Conservation (phyloP, 306 rosid species). For the Quercus ilex region DNA sequence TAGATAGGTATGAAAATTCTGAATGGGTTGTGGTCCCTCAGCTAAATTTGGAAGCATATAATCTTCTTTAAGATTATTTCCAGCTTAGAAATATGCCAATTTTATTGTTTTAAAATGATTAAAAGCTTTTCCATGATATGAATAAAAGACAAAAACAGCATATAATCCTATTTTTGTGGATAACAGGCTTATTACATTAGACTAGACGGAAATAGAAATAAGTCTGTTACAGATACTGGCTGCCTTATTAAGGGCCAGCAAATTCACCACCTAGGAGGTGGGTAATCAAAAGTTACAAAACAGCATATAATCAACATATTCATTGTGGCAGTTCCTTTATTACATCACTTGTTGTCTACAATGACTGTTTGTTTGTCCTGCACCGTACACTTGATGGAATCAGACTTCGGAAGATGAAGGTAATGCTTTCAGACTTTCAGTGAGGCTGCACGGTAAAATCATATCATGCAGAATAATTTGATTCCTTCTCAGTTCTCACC, state of each 20-base stretch:
- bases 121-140: slow-evolving; percentile 1
- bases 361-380: too few relatives aligned
- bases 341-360: background rate
- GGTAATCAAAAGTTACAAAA: too few relatives aligned
- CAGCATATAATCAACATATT: too few relatives aligned
- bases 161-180: too few relatives aligned
- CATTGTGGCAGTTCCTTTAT: background rate
- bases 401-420: background rate
- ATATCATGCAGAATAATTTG: too few relatives aligned
- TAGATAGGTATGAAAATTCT: slow-evolving; percentile 20
- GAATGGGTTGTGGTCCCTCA: slow-evolving; percentile 26
- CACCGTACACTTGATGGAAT: too few relatives aligned
- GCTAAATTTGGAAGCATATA: slow-evolving; percentile 30
- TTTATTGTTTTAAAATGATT: background rate
- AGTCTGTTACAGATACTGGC: too few relatives aligned
- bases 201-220: too few relatives aligned
- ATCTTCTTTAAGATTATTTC: slow-evolving; percentile 19
- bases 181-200: too few relatives aligned
- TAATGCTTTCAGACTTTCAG: background rate
- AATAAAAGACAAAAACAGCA: background rate
- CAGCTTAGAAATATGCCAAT: slow-evolving; percentile 28
- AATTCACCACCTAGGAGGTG: background rate
- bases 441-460: too few relatives aligned
- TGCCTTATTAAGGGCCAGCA: too few relatives aligned
- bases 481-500: background rate